Percentiles rank a stretch among this genome's conserved stretches.
Evolutionary conservation across 345 rosid genomes (phyloP).

Genomic region (Moricandia arvensis): DNA sequence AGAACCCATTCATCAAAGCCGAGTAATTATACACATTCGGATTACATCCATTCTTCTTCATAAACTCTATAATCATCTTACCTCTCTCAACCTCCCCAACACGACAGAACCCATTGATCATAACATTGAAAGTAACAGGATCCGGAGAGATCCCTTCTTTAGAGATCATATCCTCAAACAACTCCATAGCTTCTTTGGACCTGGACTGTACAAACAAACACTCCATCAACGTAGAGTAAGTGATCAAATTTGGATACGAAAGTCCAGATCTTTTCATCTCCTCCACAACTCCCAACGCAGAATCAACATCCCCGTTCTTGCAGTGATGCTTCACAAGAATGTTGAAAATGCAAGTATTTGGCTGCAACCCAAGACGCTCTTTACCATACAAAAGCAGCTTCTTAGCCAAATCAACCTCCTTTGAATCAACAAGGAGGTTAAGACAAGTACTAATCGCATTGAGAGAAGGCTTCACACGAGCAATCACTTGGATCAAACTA

Average conservation of each 20-base stretch:
- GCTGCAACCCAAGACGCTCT: constrained; percentile 49
- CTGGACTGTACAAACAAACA: constrained; percentile 58
- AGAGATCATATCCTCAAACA: constrained; percentile 82
- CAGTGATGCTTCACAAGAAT: constrained; percentile 83
- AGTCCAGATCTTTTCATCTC: constrained; percentile 63
- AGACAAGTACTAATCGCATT: constrained; percentile 41
- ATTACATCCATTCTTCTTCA: constrained; percentile 73
- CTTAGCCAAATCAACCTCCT: constrained; percentile 52
- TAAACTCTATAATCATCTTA: constrained; percentile 61
- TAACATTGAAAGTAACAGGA: constrained; percentile 62
- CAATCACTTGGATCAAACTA: neutral
- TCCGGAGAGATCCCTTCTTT: constrained; percentile 76
- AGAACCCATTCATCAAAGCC: constrained; percentile 61
- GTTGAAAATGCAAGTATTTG: constrained; percentile 89
- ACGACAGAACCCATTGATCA: constrained; percentile 77
- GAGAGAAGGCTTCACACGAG: neutral
- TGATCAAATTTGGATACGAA: constrained; percentile 73
- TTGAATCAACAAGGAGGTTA: constrained; percentile 69
- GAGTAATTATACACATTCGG: constrained; percentile 75
- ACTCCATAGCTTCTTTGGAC: constrained; percentile 65
- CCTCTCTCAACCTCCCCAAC: constrained; percentile 72
- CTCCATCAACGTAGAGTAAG: constrained; percentile 72
- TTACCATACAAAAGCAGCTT: constrained; percentile 53
- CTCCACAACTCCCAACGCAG: constrained; percentile 60
- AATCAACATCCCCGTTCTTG: constrained; percentile 55